phyloP scores from a whole-genome alignment of 441 rosid genomes.

The Corymbia calophylla region DNA sequence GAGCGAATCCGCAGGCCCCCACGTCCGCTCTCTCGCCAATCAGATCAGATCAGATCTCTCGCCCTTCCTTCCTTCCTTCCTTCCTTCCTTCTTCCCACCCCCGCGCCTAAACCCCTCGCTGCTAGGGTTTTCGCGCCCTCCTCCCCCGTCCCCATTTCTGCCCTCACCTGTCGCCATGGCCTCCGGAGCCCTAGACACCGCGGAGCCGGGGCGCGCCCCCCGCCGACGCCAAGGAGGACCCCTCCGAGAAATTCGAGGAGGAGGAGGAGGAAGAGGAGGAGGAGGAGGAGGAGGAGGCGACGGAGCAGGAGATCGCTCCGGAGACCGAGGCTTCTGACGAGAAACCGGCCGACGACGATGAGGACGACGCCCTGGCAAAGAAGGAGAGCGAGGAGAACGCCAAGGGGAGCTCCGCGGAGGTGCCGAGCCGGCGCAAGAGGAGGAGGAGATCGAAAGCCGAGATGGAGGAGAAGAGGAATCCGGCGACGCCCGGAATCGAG shows the following conservation, averaged over 20 bases:
- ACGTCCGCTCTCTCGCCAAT: not conserved
- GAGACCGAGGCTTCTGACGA: not conserved
- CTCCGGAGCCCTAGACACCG: not conserved
- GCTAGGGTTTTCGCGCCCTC: not conserved
- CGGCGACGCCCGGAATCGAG: constrained; percentile 56
- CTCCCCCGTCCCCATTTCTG: not conserved
- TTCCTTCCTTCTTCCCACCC: not conserved
- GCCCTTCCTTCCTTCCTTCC: not conserved
- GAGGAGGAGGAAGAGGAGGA: not conserved
- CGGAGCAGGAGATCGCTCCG: not conserved
- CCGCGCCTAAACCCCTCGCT: not conserved
- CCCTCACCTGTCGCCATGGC: not conserved
- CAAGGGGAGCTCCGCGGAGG: constrained; percentile 23
- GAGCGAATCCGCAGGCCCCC: not conserved
- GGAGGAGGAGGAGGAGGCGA: not conserved
- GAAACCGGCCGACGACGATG: not conserved
- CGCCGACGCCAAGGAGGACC: not conserved
- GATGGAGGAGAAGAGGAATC: constrained; percentile 14
- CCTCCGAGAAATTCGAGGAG: not conserved
- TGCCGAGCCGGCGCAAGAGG: constrained; percentile 8
- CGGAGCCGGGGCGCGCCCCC: not conserved
- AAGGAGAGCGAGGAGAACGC: constrained; percentile 9
- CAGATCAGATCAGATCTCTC: not conserved
- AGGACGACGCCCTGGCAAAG: not conserved
- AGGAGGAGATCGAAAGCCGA: constrained; percentile 10